Evolutionary conservation across 2,329 filamentous ascomycete species (phyloP), one percentile per base, ranked within the genome.

Genomic region (Botryosphaeria dothidea): DNA sequence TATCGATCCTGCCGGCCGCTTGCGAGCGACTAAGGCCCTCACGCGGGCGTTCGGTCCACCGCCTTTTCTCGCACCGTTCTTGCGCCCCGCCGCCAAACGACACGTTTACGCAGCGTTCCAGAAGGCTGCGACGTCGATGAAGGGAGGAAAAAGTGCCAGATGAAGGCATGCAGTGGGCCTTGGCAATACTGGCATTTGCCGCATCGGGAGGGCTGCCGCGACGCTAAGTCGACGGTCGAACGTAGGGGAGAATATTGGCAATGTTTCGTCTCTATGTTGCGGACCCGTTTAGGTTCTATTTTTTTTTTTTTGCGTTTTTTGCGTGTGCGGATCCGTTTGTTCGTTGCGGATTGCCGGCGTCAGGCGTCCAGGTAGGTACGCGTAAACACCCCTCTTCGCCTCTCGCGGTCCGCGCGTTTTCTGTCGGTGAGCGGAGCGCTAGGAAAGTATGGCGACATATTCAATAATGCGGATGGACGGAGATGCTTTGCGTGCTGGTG

Each of bases 181-280:
- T 63, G 60, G 60, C 60, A 63, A 63, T 63, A 63, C 34, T 63
- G 34, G 48, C 25, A 45, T 45, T 5, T 36, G 60, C 48, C 60
- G 60, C 60, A 52, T 49, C 49, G 46, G 46, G 46, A 11, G 13
- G 6, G 31, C 27, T 23, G 58, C 43, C 58, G 45, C 3, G 60
- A 8, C 60, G 60, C 60, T 63, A 63, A 63, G 60, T 63, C 49
- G 25, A 54, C 27, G n/a, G 60, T 63, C 60, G 36, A 63, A 63
- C 60, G 60, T 63, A 27, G 60, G 25, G 46, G 25, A 41, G 41
- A 63, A 54, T 63, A 63, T 63, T 63, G 60, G 60, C 60, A 63
- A 63, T 63, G 46, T 52, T 41, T 27, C 17, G 46, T 54, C 17
- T 51, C 60, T 45, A 43, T 29, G 29, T 27, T 58, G 21, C 21